These are phyloP conservation scores for Vigna angularis DNA, from an alignment of 306 rosid species.

Conservation along the genomic window DNA sequence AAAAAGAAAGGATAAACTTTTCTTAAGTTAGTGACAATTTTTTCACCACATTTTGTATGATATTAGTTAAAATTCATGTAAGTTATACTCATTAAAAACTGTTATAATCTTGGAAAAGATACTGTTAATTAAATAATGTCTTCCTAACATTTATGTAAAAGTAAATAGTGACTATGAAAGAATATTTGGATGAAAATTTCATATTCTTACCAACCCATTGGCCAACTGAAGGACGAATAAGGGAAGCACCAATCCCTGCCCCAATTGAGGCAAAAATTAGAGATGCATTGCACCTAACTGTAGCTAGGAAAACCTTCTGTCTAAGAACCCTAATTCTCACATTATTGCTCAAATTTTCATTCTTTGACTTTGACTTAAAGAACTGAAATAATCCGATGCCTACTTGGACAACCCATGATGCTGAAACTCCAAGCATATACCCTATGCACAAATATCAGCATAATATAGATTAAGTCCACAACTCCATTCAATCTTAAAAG, in stretches of 20 bases:
- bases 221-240: conserved; percentile 71
- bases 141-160: not conserved
- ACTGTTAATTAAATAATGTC: too few species aligned
- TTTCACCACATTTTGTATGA: not conserved
- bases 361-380: conserved; percentile 38
- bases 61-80: not conserved
- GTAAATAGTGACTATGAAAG: not conserved
- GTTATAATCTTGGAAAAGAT: too few species aligned
- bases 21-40: too few species aligned
- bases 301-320: conserved; percentile 57
- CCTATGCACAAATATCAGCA: conserved; percentile 53
- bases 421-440: conserved; percentile 72
- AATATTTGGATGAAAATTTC: not conserved
- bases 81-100: not conserved
- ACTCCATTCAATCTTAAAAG: conserved; percentile 1
- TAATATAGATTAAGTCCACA: conserved; percentile 17
- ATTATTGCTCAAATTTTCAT: conserved; percentile 46
- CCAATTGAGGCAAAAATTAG: conserved; percentile 82
- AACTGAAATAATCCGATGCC: conserved; percentile 66
- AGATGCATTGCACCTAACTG: conserved; percentile 69
- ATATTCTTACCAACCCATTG: conserved; percentile 81
- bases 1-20: not conserved
- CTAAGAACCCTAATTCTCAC: conserved; percentile 51
- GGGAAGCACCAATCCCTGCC: conserved; percentile 79
- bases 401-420: conserved; percentile 88